Evolutionary conservation across 1,139 yeast genomes (phyloP).

Genomic region (Scheffersomyces illinoinensis): DNA sequence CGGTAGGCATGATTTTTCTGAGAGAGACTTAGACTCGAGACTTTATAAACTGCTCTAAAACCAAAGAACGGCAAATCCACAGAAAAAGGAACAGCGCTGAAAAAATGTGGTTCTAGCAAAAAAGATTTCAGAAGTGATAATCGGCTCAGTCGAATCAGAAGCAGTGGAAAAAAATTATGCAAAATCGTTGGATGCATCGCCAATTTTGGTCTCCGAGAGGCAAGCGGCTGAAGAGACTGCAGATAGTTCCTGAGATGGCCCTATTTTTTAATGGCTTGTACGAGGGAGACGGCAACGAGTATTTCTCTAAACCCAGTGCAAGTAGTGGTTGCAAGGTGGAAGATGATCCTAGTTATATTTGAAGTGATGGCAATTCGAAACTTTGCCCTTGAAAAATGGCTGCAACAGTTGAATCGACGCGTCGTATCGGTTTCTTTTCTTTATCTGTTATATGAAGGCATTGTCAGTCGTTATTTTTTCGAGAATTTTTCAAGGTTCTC

Average conservation of each 20-base stretch:
- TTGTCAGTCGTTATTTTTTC: neutral
- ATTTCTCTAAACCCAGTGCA: neutral
- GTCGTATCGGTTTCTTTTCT: neutral
- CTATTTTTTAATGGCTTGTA: neutral
- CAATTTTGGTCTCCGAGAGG: neutral
- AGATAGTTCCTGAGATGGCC: neutral
- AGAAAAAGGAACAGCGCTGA: neutral
- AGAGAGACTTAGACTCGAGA: neutral
- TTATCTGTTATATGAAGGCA: too few relatives aligned
- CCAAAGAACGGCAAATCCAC: neutral
- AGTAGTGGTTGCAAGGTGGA: neutral
- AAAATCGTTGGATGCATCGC: neutral
- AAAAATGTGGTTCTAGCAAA: neutral
- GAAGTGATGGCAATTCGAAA: neutral
- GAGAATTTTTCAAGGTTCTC: neutral
- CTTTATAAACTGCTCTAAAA: neutral
- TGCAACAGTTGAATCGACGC: neutral
- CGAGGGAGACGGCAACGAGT: neutral
- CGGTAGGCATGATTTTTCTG: conserved; percentile 6
- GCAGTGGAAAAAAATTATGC: neutral
- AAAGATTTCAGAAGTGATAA: neutral
- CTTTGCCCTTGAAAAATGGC: neutral
- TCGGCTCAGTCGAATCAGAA: neutral
- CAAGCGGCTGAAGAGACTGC: neutral
- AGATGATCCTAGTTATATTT: neutral